Base-by-base conservation (phyloP, 352 stramenopile genomes). In the Blastocystis sp. region DNA sequence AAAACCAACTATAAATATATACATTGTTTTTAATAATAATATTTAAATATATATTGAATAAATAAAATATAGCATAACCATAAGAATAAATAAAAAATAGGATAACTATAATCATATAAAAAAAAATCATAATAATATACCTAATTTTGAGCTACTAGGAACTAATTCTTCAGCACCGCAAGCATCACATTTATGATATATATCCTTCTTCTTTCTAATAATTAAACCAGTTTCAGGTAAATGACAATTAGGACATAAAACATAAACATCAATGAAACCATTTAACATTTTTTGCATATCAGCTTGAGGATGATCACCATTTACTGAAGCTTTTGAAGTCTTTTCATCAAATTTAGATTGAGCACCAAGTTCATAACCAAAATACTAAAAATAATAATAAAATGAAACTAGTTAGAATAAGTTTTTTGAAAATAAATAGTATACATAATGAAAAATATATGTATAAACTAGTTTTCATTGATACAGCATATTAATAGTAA, bases 221-320 rank as follows among this genome's bases (percentile, higher is more conserved):
- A 94, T 94, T 77, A 96, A 95, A 58, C 94, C 86, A 7, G 88
- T 95, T 75, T 98, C 91, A 0, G 91, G 91, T 16, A 96, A 75
- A 48, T 80, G 73, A 75, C 91, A 98, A 39, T 78, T 76, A 11
- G 86, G 86, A 67, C 91, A 98, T 7, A 98, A 71, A 35, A 98
- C 91, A 65, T 96, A 98, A 23, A 78, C 73, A 54, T 97, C 86
- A 71, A 96, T 93, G 77, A 95, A 98, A 70, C 91, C 93, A 74
- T 83, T 81, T 58, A 97, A 71, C 37, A 93, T 74, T 65, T 91
- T 73, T 74, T 97, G 88, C 58, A 98, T 80, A 6, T 72, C 72
- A 58, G 75, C 70, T 55, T 82, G 74, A 34, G 80, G 82, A 13
- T 93, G 83, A 24, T 86, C 81, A 55, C 89, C 89, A 72, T 96